Base-by-base conservation (phyloP, 768 basidiomycete genomes). In the Boletus sp. region DNA sequence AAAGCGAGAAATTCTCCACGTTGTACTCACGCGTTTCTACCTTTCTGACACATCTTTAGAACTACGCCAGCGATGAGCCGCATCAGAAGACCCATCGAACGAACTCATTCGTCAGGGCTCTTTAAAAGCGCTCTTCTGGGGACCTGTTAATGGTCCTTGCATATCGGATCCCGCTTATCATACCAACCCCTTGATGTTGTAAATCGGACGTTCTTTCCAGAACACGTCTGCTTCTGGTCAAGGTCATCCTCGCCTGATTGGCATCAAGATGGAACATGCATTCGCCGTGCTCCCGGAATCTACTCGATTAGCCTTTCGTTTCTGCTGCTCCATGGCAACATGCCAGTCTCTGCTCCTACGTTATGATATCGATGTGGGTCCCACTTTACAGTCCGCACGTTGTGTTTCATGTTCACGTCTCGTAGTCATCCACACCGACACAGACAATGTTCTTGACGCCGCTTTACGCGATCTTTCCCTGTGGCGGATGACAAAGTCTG, bases 201-300 rank as follows among this genome's bases (percentile, higher is more conserved):
- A 47, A 61, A 40, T 56, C 45, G 11, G 47, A 60, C 28, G 4
- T 59, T 39, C 35, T 41, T 37, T 15, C 17, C 33, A 44, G 41
- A 52, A 45, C 14, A 14, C 35, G 2, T 32, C 41, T 41, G 10
- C 30, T 51, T 58, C 41, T 36, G 33, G 29, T 18, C 37, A 33
- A 18, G 50, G 39, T 15, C 7, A 9, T 52, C n/a, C 14, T 49
- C 49, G 32, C 56, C 37, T 33, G 24, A 40, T 49, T 49, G 42
- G 41, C 46, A 35, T 47, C 39, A 60, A 41, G 49, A 47, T 53
- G 30, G 32, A 37, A 9, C 36, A 18, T 39, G 30, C 5, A 41
- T 36, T 57, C 4, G 14, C 30, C 30, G 4, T 40, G 53, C 10
- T 37, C 2, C 29, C 46, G 29, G 35, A 45, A 10, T 41, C 28